phyloP scores from a whole-genome alignment of 495 filamentous ascomycete species.

The Penicillium coffeae region DNA sequence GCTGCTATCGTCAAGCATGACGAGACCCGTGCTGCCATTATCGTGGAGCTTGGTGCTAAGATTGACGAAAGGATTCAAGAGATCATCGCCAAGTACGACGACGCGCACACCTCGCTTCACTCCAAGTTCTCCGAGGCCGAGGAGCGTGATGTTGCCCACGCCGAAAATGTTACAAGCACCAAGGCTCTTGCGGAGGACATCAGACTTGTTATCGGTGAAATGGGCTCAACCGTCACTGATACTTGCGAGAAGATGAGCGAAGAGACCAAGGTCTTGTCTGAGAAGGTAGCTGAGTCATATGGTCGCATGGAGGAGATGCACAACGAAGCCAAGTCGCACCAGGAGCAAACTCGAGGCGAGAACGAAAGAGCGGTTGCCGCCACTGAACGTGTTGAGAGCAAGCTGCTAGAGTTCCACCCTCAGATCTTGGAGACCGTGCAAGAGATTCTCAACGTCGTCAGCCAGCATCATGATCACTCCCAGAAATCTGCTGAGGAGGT shows the following conservation, averaged over 20 bases:
- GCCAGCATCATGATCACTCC: conserved; percentile 72
- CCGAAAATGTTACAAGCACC: conserved; percentile 64
- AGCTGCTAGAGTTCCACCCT: conserved; percentile 76
- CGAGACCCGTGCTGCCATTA: conserved; percentile 52
- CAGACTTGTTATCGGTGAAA: conserved; percentile 73
- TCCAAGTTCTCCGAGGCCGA: conserved; percentile 65
- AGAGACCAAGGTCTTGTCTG: conserved; percentile 79
- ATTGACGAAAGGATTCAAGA: conserved; percentile 76
- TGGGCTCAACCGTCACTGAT: conserved; percentile 78
- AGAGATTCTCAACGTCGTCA: conserved; percentile 75
- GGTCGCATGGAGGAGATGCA: conserved; percentile 74
- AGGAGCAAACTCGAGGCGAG: conserved; percentile 72
- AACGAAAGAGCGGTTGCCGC: conserved; percentile 64
- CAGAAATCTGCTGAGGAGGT: conserved; percentile 50
- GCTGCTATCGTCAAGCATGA: conserved; percentile 65
- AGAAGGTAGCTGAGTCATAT: conserved; percentile 70
- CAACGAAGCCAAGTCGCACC: conserved; percentile 65
- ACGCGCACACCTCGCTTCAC: conserved; percentile 65
- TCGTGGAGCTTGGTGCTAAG: conserved; percentile 57
- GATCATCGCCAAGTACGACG: conserved; percentile 77
- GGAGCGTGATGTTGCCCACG: conserved; percentile 59
- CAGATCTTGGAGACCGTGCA: conserved; percentile 78
- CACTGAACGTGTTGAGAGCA: conserved; percentile 70
- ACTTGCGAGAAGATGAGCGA: conserved; percentile 77
- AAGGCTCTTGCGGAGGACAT: conserved; percentile 82